phyloP scores from a whole-genome alignment of 2,329 filamentous ascomycete species.

The Biscogniauxia mediterranea region DNA sequence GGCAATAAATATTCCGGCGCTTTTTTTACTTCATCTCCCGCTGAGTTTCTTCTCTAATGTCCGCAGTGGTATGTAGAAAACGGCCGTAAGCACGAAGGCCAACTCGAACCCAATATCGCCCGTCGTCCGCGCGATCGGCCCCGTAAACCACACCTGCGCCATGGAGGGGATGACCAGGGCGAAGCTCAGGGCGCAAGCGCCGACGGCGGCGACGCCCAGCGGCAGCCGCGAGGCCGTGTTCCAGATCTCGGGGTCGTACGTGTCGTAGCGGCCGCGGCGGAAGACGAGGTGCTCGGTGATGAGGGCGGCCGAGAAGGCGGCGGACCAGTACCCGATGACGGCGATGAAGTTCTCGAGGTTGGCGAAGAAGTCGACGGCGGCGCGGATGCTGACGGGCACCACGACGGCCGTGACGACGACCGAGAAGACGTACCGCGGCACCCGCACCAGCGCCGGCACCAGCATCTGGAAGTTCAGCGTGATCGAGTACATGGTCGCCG shows the following conservation, averaged over 20 bases:
- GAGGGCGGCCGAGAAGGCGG: constrained; percentile 52
- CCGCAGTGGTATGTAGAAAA: constrained; percentile 44
- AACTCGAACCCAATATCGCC: constrained; percentile 67
- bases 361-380: constrained; percentile 55
- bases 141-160: constrained; percentile 60
- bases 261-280: constrained; percentile 32
- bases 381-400: constrained; percentile 57
- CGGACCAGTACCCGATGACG: constrained; percentile 59
- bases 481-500: constrained; percentile 60
- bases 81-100: constrained; percentile 49
- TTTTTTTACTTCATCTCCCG: constrained; percentile 21
- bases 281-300: constrained; percentile 40
- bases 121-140: constrained; percentile 57
- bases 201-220: constrained; percentile 39
- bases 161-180: constrained; percentile 57
- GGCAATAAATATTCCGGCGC: neutral
- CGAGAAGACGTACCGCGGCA: constrained; percentile 58
- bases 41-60: constrained; percentile 36
- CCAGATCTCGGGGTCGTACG: constrained; percentile 38
- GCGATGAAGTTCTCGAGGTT: constrained; percentile 57
- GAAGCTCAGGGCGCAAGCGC: constrained; percentile 37
- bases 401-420: constrained; percentile 57
- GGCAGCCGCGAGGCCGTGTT: constrained; percentile 39
- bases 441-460: constrained; percentile 51
- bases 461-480: constrained; percentile 65